Evolutionary conservation across 2,329 filamentous ascomycete species (phyloP), one percentile per base, ranked within the genome.

Genomic region (Ceratocystis cubensis): DNA sequence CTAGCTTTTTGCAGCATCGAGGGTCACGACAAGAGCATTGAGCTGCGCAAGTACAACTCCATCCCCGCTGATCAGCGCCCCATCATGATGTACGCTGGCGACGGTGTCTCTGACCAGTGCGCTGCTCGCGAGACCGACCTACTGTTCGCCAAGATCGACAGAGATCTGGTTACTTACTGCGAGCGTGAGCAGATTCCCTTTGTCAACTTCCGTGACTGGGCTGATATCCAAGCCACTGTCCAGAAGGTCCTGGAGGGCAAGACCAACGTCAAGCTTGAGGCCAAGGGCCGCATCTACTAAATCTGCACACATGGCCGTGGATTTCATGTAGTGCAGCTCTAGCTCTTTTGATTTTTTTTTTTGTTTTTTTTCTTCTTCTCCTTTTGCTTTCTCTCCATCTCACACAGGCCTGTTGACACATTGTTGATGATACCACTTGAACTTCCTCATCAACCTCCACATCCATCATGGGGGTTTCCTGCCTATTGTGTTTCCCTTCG

Each of bases 21-120:
- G 72, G 94, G 94, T n/a, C 94, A 99, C 74, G 93, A 99, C 81
- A 99, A 99, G 83, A 92, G 88, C 30, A 80, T 93, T 65, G 90
- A 94, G 74, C 91, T 99, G 72, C 85, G 89, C 70, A 91, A 91
- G 64, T 97, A 97, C 77, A 87, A 88, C 1, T 80, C 84, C 30
- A 80, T 96, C 56, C 85, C 89, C 0, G 80, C 79, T 41, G 69
- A 65, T 50, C 77, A 88, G 72, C 82, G 91, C 53, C 94, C 94
- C 1, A 86, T 85, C 48, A 84, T 97, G 78, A 91, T 97, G 75
- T 99, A 99, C 73, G 93, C 94, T 41, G 94, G 94, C 67, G 93
- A 97, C 72, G 93, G 93, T 62, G 91, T 96, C 3, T 95, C 89
- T 2, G 93, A 97, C 74, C 80, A 97, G 64, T 95, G 89, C 30